Evolutionary conservation across 345 rosid species (phyloP), one percentile per base, ranked within the genome.

Genomic region (Alliaria petiolata): DNA sequence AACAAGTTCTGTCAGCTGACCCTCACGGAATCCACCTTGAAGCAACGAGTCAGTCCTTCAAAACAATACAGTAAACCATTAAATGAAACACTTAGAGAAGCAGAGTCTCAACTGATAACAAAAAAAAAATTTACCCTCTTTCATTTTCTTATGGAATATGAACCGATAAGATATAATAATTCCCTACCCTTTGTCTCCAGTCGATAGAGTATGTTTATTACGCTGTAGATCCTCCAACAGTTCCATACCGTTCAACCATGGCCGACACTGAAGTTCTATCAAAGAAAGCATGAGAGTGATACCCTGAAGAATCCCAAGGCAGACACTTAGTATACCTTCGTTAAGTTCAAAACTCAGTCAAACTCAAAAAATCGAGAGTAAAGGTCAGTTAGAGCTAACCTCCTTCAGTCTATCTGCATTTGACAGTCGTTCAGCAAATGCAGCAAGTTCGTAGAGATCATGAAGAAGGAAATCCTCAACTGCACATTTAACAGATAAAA

Each of bases 1-100:
- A n/a, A 81, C 92, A 61, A 92, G 67, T 81, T 92, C 98, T 16
- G 90, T 89, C 39, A 92, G 67, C 64, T 83, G 92, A 53, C 96
- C 98, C 68, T 69, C 76, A 34, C 81, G 55, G 38, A 89, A 35
- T 43, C 97, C 97, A 67, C 92, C 97, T 52, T 67, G 77, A 71
- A 89, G 92, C 54, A 89, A 79, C 16, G 74, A 70, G 79, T 92
- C 96, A 70, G 82, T 30, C 80, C 97, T 91, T 78, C 49, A 79
- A 62, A 28, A 16, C 49, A 11, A 61, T 19, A 56, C 68, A 59
- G 7, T 6, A 15, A 50, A 15, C 42, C 64, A 31, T 67, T 4
- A 22, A 22, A 28, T 6, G 42, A 45, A 36, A 22, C 60, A 25
- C 11, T 16, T 45, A 49, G 19, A 63, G 16, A 72, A 40, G 40